Percentiles rank a stretch among this genome's conserved stretches.
These are phyloP conservation scores for Dryadomyces quercus-mongolicae DNA, from an alignment of 2,329 filamentous ascomycete species.

Conservation along the genomic window DNA sequence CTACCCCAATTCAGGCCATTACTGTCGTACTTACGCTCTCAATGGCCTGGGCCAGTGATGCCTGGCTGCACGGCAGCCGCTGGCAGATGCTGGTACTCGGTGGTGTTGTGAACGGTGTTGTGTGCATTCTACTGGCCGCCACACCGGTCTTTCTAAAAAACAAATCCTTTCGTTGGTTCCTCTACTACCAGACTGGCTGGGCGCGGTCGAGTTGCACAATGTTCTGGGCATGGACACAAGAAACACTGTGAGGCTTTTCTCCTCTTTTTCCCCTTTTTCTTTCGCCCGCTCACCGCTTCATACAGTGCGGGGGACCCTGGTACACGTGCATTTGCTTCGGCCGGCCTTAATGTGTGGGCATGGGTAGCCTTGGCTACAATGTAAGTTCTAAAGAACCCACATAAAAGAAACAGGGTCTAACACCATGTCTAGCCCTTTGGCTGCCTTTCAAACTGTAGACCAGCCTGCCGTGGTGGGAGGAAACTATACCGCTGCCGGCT, in stretches of 20 bases:
- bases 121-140: conserved; percentile 4
- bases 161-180: conserved; percentile 6
- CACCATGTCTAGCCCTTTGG: background rate
- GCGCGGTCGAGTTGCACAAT: conserved; percentile 1
- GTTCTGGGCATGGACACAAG: conserved; percentile 11
- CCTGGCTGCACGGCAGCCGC: conserved; percentile 2
- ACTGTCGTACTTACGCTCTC: conserved; percentile 1
- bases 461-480: conserved; percentile 8
- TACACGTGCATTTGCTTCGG: conserved; percentile 4
- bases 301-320: conserved; percentile 5
- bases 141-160: conserved; percentile 8
- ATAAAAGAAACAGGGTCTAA: too few species aligned
- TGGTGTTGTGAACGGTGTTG: background rate
- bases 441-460: conserved; percentile 7
- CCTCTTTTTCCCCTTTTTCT: too few species aligned
- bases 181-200: conserved; percentile 8
- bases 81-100: conserved; percentile 7
- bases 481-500: conserved; percentile 9
- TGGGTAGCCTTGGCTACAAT: conserved; percentile 3
- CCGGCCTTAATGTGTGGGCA: conserved; percentile 10
- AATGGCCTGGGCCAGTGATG: conserved; percentile 8
- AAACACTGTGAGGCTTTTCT: conserved; percentile 2
- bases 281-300: background rate
- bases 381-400: background rate
- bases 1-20: conserved; percentile 8